Evolutionary conservation across 352 stramenopile genomes (phyloP), one percentile per base, ranked within the genome.

Genomic region (Phytophthora boehmeriae): DNA sequence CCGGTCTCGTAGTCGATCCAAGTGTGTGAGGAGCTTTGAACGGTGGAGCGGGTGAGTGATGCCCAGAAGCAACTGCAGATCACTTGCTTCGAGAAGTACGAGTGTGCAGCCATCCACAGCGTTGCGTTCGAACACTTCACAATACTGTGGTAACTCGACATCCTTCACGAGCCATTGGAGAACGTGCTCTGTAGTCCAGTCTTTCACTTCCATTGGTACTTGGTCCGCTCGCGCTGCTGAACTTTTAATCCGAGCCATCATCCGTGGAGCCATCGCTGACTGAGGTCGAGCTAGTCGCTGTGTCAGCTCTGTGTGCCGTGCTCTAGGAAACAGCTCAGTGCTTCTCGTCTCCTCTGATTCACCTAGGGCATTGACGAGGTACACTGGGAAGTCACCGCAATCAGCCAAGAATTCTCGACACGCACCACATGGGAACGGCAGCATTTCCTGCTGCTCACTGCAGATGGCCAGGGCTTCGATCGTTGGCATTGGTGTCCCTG

Each of bases 331-430:
- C 14, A 94, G 60, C 8, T 53, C 59, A 22, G 75, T 88, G 23
- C 83, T 89, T 23, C 61, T 66, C 13, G 81, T 92, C 32, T 89
- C 72, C 19, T 87, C 70, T 4, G 58, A 79, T 13, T 83, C 65
- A 4, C 75, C 67, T 16, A 73, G 46, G 6, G 57, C 69, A 39
- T 88, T 89, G 16, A 90, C 65, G 11, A 94, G 56, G 52, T 87
- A 90, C 11, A 94, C 57, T 10, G 81, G 79, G 30, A 92, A 94
- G 32, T 93, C 80, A n/a, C 83, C 86, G 49, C 75, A 84, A 3
- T 80, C 69, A 10, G 80, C 82, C 47, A 92, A 59, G 17, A 91
- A 78, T 54, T 94, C 78, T 11, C 86, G 83, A 66, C 83, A 94
- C 28, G 22, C 50, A 19, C 85, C 85, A 22, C 83, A 94, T 16